Conservation (phyloP, 2,329 filamentous ascomycete species). For the Curvularia eragrostidis region DNA sequence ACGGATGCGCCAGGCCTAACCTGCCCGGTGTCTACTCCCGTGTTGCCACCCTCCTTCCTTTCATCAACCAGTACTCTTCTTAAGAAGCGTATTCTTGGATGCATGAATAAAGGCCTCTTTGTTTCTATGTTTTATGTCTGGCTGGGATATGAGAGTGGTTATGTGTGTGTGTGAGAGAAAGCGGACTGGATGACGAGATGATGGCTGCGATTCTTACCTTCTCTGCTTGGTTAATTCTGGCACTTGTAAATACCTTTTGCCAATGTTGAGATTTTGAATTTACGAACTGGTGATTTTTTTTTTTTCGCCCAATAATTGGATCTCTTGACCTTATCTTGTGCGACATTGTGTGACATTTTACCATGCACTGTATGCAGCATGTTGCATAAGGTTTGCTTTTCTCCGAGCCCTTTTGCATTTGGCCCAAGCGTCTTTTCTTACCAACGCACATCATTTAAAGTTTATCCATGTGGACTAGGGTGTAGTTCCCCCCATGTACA, state of each 20-base stretch:
- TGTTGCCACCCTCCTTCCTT: slow-evolving; percentile 24
- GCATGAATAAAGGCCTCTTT: not conserved
- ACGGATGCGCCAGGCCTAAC: slow-evolving; percentile 31
- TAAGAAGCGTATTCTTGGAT: slow-evolving; percentile 1
- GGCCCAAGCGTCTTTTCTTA: not conserved
- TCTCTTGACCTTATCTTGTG: no score
- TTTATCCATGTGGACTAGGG: not conserved
- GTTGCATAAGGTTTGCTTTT: no score
- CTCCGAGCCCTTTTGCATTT: not conserved
- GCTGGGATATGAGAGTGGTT: not conserved
- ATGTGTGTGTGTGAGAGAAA: no score
- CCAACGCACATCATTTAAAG: not conserved
- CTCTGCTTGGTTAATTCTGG: not conserved
- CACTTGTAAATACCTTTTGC: not conserved
- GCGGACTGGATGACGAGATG: not conserved
- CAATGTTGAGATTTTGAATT: not conserved
- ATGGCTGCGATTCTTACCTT: not conserved
- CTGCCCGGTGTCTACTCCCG: slow-evolving; percentile 39
- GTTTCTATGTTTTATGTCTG: not conserved
- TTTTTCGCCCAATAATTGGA: no score
- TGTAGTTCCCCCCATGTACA: no score
- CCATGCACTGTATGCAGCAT: no score
- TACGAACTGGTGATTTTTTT: not conserved
- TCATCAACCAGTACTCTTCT: slow-evolving; percentile 30
- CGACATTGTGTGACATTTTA: no score